These are phyloP conservation scores for Leishmania turanica DNA, from an alignment of 208 protist genomes.

Conservation along the genomic window DNA sequence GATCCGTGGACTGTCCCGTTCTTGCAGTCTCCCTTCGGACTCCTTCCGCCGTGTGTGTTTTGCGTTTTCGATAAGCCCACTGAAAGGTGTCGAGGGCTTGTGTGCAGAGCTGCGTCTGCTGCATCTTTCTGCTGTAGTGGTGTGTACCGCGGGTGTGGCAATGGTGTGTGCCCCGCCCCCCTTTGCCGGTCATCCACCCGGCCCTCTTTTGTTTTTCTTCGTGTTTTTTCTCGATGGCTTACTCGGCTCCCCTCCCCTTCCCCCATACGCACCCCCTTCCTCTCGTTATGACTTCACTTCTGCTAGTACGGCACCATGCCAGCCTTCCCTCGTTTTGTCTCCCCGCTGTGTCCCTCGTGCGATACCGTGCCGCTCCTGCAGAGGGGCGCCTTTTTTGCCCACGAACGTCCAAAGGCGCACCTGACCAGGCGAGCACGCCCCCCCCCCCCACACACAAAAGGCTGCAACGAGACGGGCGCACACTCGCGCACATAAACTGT, in stretches of 20 bases:
- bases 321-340: no score
- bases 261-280: no score
- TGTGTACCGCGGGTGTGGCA: not conserved
- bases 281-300: no score
- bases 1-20: not conserved
- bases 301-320: no score
- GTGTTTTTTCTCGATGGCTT: not conserved
- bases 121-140: not conserved
- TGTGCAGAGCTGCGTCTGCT: not conserved
- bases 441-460: not conserved
- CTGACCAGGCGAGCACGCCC: no score
- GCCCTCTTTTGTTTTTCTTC: not conserved
- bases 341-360: no score
- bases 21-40: conserved; percentile 4
- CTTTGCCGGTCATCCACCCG: not conserved
- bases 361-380: no score
- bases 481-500: not conserved
- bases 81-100: not conserved
- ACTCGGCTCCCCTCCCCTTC: not conserved
- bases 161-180: not conserved
- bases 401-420: no score
- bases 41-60: not conserved
- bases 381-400: no score
- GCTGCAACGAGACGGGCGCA: not conserved
- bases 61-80: not conserved